Conservation (phyloP, 2,329 filamentous ascomycete genomes). For the Verruconis gallopava region DNA sequence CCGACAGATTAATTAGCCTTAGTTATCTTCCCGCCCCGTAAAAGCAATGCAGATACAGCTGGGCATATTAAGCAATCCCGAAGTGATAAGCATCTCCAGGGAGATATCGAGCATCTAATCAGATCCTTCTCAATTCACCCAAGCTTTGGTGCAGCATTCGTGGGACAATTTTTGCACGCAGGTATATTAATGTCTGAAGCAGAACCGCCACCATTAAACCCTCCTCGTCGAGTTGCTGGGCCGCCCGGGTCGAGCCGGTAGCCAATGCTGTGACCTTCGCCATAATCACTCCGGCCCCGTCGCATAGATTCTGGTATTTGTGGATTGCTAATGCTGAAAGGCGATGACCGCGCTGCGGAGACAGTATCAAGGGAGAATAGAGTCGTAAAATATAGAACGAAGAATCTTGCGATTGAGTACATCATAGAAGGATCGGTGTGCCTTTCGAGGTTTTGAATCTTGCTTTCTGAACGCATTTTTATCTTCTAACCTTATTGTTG, state of each 20-base stretch:
- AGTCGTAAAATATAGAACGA: slow-evolving; percentile 27
- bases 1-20: no score
- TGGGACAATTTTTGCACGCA: not conserved
- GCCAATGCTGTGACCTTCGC: slow-evolving; percentile 6
- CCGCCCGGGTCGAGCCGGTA: slow-evolving; percentile 9
- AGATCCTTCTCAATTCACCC: no score
- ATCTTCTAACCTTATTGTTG: no score
- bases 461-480: no score
- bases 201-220: not conserved
- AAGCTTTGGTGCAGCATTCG: not conserved
- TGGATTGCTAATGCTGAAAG: slow-evolving; percentile 17
- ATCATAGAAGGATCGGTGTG: no score
- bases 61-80: no score
- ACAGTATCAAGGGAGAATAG: slow-evolving; percentile 26
- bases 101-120: no score
- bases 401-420: slow-evolving; percentile 19
- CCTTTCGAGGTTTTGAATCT: no score
- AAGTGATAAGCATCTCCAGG: no score
- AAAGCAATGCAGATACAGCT: no score
- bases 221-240: not conserved
- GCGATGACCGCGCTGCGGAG: slow-evolving; percentile 22
- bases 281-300: not conserved
- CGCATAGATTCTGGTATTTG: not conserved
- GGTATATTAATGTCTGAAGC: not conserved
- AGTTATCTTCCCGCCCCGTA: no score